Percentiles rank a stretch among this genome's conserved stretches.
These are phyloP conservation scores for Histomonas meleagridis DNA, from an alignment of 208 protist species.

Conservation along the genomic window DNA sequence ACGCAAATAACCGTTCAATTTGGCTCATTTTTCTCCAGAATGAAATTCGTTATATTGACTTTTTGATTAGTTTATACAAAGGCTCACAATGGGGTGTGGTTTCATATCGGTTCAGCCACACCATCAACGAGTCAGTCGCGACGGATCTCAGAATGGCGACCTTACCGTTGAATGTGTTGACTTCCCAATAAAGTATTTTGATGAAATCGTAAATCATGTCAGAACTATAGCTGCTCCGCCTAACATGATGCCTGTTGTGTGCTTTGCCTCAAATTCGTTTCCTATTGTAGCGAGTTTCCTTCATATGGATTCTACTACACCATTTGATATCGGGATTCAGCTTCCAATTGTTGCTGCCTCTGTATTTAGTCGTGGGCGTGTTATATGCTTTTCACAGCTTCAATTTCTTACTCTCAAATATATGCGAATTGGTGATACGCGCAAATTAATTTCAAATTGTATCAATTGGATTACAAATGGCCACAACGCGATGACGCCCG, in stretches of 20 bases:
- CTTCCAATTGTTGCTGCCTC: background rate
- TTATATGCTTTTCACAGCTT: conserved; percentile 12
- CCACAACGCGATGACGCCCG: background rate
- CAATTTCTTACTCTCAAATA: background rate
- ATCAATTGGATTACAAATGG: background rate
- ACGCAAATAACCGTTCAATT: too few species aligned
- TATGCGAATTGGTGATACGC: background rate
- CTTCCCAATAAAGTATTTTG: too few species aligned
- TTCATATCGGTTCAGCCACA: too few species aligned
- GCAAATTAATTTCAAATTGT: background rate
- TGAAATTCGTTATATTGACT: too few species aligned
- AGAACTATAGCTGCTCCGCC: background rate
- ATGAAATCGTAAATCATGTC: background rate
- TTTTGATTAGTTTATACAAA: too few species aligned
- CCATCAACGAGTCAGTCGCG: too few species aligned
- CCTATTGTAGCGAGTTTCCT: background rate
- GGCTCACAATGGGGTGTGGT: too few species aligned
- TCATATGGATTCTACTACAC: background rate
- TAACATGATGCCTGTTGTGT: conserved; percentile 13
- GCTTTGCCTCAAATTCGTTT: background rate
- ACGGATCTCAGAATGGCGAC: too few species aligned
- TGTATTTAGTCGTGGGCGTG: background rate
- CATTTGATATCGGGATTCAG: background rate
- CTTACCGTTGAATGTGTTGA: too few species aligned
- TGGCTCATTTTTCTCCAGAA: too few species aligned